Percentiles rank a stretch among this genome's conserved stretches.
Evolutionary conservation across 148 eudicot species (phyloP).

Genomic region (Vaccinium vitisidaea): DNA sequence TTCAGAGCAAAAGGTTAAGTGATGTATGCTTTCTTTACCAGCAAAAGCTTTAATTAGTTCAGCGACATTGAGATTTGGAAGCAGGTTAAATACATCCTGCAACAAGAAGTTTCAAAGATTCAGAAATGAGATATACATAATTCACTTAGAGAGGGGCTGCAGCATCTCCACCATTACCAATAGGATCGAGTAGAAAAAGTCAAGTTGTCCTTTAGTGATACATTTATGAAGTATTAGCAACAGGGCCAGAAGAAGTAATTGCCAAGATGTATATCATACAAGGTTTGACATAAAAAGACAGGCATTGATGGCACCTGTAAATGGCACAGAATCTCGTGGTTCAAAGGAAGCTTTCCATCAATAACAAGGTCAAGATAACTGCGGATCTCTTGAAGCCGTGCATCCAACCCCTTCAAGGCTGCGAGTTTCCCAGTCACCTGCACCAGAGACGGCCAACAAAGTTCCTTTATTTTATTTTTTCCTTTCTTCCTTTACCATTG

Average conservation of each 20-base stretch:
- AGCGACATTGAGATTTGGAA: conserved; percentile 78
- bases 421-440: conserved; percentile 97
- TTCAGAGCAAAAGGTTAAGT: not conserved
- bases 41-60: conserved; percentile 89
- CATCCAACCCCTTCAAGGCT: conserved; percentile 93
- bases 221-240: not conserved
- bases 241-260: not conserved
- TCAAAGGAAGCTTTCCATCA: conserved; percentile 77
- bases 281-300: not conserved
- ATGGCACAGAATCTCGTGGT: conserved; percentile 94
- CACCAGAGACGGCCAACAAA: not conserved
- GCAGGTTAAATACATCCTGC: conserved; percentile 95
- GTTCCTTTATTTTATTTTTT: not conserved
- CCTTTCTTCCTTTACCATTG: not conserved
- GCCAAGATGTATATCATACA: not conserved
- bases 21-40: conserved; percentile 37
- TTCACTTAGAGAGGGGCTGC: not conserved
- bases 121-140: not conserved
- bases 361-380: conserved; percentile 87
- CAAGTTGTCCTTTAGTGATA: not conserved
- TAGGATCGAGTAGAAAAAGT: not conserved
- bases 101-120: conserved; percentile 6
- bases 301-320: conserved; percentile 56
- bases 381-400: conserved; percentile 80
- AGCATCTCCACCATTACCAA: not conserved